Percentiles rank a stretch among this genome's conserved stretches.
phyloP scores from a whole-genome alignment of 306 rosid genomes.

The Inga leiocalycina region DNA sequence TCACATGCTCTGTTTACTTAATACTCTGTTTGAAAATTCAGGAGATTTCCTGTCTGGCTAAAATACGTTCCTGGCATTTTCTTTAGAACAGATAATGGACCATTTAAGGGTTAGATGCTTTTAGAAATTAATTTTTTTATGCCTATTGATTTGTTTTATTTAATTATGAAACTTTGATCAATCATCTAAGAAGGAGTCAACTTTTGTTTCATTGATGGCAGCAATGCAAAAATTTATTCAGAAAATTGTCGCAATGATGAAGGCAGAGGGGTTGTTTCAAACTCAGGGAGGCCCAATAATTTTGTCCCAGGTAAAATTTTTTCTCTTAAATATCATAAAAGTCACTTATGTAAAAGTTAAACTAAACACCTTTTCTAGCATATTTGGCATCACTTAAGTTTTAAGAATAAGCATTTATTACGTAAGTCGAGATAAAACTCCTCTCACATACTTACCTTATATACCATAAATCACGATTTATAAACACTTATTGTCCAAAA shows the following conservation, averaged over 20 bases:
- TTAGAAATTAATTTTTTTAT: not conserved
- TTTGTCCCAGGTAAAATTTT: slow-evolving; percentile 68
- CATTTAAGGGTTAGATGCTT: slow-evolving; percentile 79
- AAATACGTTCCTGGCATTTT: slow-evolving; percentile 87
- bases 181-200: slow-evolving; percentile 11
- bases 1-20: slow-evolving; percentile 50
- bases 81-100: slow-evolving; percentile 91
- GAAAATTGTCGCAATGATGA: slow-evolving; percentile 81
- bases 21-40: slow-evolving; percentile 33
- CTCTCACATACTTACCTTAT: too few species aligned
- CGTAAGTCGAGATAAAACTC: too few species aligned
- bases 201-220: slow-evolving; percentile 47
- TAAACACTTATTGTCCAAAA: too few species aligned
- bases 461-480: too few species aligned
- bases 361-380: too few species aligned
- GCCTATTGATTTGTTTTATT: not conserved
- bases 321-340: too few species aligned
- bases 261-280: slow-evolving; percentile 73
- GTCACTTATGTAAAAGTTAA: too few species aligned
- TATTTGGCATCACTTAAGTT: too few species aligned
- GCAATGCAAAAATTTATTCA: slow-evolving; percentile 88
- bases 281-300: slow-evolving; percentile 96
- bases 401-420: too few species aligned
- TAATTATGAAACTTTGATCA: not conserved
- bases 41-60: slow-evolving; percentile 98